Evolutionary conservation across 352 stramenopile genomes (phyloP).

Genomic region (Globisporangium rhizosaccharum): DNA sequence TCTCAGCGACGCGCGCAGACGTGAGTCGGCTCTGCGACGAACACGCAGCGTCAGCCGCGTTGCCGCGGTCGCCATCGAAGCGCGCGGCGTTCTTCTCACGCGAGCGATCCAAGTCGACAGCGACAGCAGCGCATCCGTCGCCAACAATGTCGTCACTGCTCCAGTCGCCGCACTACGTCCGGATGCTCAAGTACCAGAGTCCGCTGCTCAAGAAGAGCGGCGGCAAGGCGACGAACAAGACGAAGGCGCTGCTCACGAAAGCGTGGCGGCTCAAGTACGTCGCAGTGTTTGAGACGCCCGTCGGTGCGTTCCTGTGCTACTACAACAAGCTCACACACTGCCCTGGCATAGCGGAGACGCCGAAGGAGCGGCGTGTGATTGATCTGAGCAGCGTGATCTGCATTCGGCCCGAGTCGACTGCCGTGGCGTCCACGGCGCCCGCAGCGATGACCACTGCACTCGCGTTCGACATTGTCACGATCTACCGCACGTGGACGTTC

Average conservation of each 20-base stretch:
- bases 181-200: constrained; percentile 55
- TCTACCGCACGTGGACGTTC: constrained; percentile 77
- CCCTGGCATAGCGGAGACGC: constrained; percentile 39
- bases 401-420: constrained; percentile 45
- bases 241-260: constrained; percentile 54
- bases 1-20: constrained; percentile 7
- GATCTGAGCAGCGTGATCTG: constrained; percentile 63
- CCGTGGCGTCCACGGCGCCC: constrained; percentile 4
- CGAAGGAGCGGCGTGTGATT: constrained; percentile 57
- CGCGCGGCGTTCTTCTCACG: constrained; percentile 20
- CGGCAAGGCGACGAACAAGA: constrained; percentile 6
- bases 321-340: constrained; percentile 67
- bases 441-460: constrained; percentile 17
- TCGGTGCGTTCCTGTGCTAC: constrained; percentile 67
- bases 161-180: constrained; percentile 39
- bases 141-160: constrained; percentile 21
- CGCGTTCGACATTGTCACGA: constrained; percentile 65
- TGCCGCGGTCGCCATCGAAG: constrained; percentile 26
- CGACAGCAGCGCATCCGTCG: background rate
- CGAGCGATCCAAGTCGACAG: constrained; percentile 17
- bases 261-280: constrained; percentile 51
- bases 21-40: constrained; percentile 25
- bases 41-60: constrained; percentile 18
- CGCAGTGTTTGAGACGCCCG: constrained; percentile 51
- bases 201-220: constrained; percentile 39